Base-by-base conservation (phyloP, 75 land plant genomes). In the Larix kaempferi region DNA sequence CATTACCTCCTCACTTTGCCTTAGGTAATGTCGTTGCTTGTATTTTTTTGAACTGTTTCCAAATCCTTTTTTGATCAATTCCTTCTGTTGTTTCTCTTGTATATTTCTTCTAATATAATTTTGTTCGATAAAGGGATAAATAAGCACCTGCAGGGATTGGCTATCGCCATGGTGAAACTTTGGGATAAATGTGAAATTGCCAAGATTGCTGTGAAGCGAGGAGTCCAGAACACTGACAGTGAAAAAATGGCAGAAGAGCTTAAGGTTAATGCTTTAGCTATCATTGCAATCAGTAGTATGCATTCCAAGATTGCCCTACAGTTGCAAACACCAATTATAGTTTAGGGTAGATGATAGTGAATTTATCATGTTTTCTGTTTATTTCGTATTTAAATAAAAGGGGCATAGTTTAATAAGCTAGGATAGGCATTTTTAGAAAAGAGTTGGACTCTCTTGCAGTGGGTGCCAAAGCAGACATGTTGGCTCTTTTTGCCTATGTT, bases 181-280 rank as follows among this genome's bases (percentile, higher is more conserved):
- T 98, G 99, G 99, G 96, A 95, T 66, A 91, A 86, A 75, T 89
- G 93, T 84, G 98, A 95, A 77, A 82, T 98, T 85, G 99, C 89
- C 11, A 98, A 98, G 67, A 90, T 98, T 86, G 98, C 91, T 8
- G 73, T 98, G 57, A 98, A 98, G 82, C 86, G 87, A 80, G 99
- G 96, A 57, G 96, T 95, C 0, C 96, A 93, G 78, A 93, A 93
- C 57, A 91, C 89, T 12, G 86, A 86, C 74, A 86, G 88, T 81
- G 89, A 93, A 72, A 41, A 87, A 74, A 98, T 98, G 96, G 93
- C 91, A 76, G 91, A 95, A 78, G 99, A 98, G 75, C 71, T 95
- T 69, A 93, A 93, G 94, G 98, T 97, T 14, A 67, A 88, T 83
- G 49, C 14, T 15, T 49, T 27, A 23, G 8, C 75, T 56, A 74